Base-by-base conservation (phyloP, 164 flowering plant genomes). In the Vitis rotundifolia region DNA sequence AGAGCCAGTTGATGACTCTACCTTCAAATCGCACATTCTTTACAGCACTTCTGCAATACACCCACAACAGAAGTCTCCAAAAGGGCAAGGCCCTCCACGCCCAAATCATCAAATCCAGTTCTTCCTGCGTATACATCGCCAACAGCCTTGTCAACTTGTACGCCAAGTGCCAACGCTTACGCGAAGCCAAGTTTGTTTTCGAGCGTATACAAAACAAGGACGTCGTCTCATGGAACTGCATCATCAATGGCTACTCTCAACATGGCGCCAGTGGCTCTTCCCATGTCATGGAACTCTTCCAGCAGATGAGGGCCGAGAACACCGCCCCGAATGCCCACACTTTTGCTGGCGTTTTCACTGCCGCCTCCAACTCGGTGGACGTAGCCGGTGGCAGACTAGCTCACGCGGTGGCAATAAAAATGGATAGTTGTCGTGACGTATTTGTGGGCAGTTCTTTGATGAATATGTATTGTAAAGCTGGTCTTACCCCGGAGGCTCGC, bases 201-300 rank as follows among this genome's bases (percentile, higher is more conserved):
- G 78, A 79, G 11, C 79, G 71, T 18, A 84, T 84, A 11, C 71
- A 62, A 18, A 12, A 65, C 68, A 80, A 77, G 10, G 94, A 89
- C 73, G 83, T 83, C 9, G 88, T 85, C 61, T 85, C 97, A 26
- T 93, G 89, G 89, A 93, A 91, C 77, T 83, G 80, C 74, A 81
- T 93, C 74, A 86, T 93, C 86, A 89, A 81, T 65, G 87, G 78
- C 19, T 79, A 75, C 79, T 77, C 92, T 58, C 89, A 84, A 48
- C 74, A 77, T 61, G 83, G 82, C 7, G 62, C 64, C 19, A 12
- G 29, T 5, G 73, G 63, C 5, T 61, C 83, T 6, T 47, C 76
- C 10, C 29, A 58, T 7, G 88, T 78, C 16, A 44, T 93, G 65
- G 53, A 75, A 5, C 77, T 91, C n/a, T 87, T 93, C 64, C 77